Conservation (phyloP, 805 yeast species). For the Starmerella scarabaei region DNA sequence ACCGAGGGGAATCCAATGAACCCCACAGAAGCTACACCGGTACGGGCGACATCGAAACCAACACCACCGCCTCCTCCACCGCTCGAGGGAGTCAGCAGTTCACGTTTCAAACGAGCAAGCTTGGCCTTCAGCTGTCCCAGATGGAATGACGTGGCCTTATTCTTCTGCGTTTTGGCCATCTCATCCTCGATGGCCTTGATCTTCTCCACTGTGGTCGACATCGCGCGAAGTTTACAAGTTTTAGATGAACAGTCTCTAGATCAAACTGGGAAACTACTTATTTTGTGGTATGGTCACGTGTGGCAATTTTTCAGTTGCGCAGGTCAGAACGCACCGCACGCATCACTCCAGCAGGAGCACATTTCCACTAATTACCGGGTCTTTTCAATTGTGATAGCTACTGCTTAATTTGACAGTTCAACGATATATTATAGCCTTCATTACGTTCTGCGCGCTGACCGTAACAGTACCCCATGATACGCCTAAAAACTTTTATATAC, state of each 20-base stretch:
- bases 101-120: constrained; percentile 87
- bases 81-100: constrained; percentile 56
- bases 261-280: neutral
- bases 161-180: constrained; percentile 96
- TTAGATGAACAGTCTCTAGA: neutral
- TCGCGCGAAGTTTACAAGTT: too few species aligned
- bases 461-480: constrained; percentile 3
- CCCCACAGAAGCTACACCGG: constrained; percentile 96
- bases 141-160: constrained; percentile 95
- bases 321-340: too few species aligned
- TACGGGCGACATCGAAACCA: constrained; percentile 97
- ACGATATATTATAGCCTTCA: too few species aligned
- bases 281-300: neutral
- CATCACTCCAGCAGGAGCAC: too few species aligned
- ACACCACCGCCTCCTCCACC: constrained; percentile 87
- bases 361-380: too few species aligned
- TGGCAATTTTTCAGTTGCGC: neutral
- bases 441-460: too few species aligned
- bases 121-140: constrained; percentile 95
- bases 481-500: constrained; percentile 4
- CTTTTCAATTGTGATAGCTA: too few species aligned
- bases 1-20: constrained; percentile 98
- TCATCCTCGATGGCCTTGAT: constrained; percentile 79
- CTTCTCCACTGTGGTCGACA: constrained; percentile 57
- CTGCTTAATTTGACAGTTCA: too few species aligned